These are phyloP conservation scores for Solioccasus polychromus DNA, from an alignment of 768 basidiomycete genomes.

Conservation along the genomic window DNA sequence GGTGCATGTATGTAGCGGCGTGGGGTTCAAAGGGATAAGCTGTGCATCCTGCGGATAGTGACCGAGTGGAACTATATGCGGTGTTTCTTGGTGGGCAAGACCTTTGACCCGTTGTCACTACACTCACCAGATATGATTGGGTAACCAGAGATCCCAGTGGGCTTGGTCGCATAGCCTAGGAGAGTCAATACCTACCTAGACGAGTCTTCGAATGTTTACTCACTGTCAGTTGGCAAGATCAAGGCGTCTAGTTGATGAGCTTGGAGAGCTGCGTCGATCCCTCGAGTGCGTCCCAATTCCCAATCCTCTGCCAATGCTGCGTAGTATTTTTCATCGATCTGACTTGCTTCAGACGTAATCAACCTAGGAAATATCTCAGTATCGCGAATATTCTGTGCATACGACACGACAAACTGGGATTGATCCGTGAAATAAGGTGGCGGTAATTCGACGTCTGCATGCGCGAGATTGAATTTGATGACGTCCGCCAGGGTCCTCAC, in stretches of 20 bases:
- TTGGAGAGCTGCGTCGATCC: constrained; percentile 53
- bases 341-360: constrained; percentile 24
- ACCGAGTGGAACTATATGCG: constrained; percentile 50
- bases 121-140: constrained; percentile 59
- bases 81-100: constrained; percentile 4
- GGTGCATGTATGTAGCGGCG: constrained; percentile 31
- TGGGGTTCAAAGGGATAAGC: constrained; percentile 41
- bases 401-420: constrained; percentile 27
- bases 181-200: background rate
- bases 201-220: background rate
- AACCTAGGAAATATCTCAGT: constrained; percentile 16
- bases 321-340: constrained; percentile 41
- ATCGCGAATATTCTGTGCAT: background rate
- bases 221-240: constrained; percentile 44
- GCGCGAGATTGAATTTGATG: constrained; percentile 53
- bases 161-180: constrained; percentile 28
- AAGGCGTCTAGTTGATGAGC: constrained; percentile 49
- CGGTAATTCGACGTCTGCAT: constrained; percentile 46
- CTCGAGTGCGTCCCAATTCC: constrained; percentile 48
- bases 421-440: constrained; percentile 36
- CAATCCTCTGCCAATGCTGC: constrained; percentile 44
- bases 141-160: constrained; percentile 58
- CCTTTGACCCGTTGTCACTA: background rate
- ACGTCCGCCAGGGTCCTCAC: constrained; percentile 56
- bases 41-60: constrained; percentile 49